phyloP scores from a whole-genome alignment of 225 moss, liverwort and hornwort species.

The Pseudoscleropodium purum region DNA sequence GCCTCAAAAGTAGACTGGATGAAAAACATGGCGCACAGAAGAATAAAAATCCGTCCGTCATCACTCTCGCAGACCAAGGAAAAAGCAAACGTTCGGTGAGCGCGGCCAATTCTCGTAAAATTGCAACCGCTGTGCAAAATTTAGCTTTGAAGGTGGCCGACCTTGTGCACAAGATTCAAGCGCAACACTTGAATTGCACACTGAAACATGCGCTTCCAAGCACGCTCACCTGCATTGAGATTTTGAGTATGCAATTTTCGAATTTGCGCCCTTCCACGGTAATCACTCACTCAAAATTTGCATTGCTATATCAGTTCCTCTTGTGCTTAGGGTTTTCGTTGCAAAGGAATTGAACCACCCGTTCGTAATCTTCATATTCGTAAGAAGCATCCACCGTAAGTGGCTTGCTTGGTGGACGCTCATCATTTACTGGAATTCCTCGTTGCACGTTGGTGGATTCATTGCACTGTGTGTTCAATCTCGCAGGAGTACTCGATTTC shows the following conservation, averaged over 20 bases:
- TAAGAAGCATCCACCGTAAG: neutral
- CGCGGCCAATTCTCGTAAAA: neutral
- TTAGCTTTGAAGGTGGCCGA: neutral
- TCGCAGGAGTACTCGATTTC: neutral
- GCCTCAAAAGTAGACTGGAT: neutral
- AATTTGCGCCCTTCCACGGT: neutral
- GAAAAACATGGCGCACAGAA: neutral
- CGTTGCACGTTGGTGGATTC: neutral
- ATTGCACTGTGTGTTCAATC: neutral
- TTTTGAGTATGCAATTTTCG: neutral
- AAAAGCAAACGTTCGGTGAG: too few relatives aligned
- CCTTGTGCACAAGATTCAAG: neutral
- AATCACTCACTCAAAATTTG: neutral
- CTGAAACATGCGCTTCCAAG: neutral
- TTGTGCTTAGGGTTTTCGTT: neutral
- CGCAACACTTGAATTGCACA: neutral
- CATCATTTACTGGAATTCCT: neutral
- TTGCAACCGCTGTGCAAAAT: neutral
- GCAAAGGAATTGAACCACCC: neutral
- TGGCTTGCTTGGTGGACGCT: neutral
- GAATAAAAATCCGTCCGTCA: neutral
- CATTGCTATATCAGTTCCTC: neutral
- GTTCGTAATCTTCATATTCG: neutral
- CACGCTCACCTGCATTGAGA: neutral
- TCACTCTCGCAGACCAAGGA: neutral